These are phyloP conservation scores for Pythium sukuiense DNA, from an alignment of 352 stramenopile species.

Conservation along the genomic window DNA sequence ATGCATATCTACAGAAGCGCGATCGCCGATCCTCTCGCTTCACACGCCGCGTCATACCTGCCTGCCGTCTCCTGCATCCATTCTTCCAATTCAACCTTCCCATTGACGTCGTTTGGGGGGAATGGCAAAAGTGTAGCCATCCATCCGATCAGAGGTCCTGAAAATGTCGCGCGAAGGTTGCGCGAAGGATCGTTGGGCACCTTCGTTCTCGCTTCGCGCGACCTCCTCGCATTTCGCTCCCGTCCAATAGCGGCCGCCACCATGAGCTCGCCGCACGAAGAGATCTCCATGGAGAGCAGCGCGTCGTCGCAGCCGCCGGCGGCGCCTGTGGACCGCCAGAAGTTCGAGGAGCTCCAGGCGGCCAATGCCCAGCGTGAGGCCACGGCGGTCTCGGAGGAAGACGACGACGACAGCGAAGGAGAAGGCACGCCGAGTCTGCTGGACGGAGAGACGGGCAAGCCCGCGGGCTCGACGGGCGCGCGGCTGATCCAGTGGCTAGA, in stretches of 20 bases:
- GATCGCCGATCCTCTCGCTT: no score
- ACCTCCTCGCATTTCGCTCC: constrained; percentile 25
- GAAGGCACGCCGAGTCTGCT: constrained; percentile 21
- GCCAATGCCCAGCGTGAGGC: constrained; percentile 20
- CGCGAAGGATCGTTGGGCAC: constrained; percentile 10
- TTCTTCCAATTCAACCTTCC: no score
- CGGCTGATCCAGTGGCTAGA: constrained; percentile 83
- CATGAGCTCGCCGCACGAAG: constrained; percentile 13
- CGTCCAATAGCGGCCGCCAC: constrained; percentile 17
- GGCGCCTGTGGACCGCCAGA: constrained; percentile 33
- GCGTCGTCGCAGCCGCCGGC: not conserved
- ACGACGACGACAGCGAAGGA: constrained; percentile 19
- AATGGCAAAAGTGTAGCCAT: constrained; percentile 23
- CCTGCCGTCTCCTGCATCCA: no score
- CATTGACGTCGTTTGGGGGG: not conserved
- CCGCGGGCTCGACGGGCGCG: constrained; percentile 48
- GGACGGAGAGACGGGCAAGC: constrained; percentile 22
- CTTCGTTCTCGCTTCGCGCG: constrained; percentile 7
- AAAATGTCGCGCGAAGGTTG: constrained; percentile 24
- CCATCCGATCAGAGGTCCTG: not conserved
- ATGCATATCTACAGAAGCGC: no score
- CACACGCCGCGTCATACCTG: no score
- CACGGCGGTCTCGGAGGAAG: constrained; percentile 5
- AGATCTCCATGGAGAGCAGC: constrained; percentile 1
- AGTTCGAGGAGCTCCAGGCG: constrained; percentile 42